These are phyloP conservation scores for Platanthera zijinensis DNA, from an alignment of 106 monocot genomes.

Conservation along the genomic window DNA sequence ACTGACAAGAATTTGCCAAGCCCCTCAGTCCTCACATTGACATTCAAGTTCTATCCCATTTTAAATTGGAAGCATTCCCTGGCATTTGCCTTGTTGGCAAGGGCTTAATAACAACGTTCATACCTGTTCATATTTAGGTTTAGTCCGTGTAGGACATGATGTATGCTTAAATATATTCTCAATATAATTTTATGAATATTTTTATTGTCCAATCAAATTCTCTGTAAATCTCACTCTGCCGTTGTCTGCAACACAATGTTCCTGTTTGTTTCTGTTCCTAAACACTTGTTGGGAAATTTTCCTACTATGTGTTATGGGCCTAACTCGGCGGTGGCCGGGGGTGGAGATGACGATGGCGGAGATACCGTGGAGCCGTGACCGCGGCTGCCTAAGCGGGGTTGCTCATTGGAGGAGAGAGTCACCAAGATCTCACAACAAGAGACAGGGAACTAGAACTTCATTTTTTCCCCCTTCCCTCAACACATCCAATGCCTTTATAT, in stretches of 20 bases:
- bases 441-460: too few relatives aligned
- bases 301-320: neutral
- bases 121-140: neutral
- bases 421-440: too few relatives aligned
- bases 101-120: neutral
- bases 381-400: too few relatives aligned
- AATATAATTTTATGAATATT: neutral
- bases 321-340: too few relatives aligned
- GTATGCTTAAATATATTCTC: neutral
- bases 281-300: slow-evolving; percentile 1
- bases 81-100: neutral
- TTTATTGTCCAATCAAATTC: neutral
- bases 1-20: neutral
- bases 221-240: neutral
- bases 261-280: neutral
- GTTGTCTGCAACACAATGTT: neutral
- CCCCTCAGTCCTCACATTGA: neutral
- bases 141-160: neutral
- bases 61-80: neutral
- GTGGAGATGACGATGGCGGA: too few relatives aligned
- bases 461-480: too few relatives aligned
- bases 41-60: neutral
- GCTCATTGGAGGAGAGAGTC: too few relatives aligned
- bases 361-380: too few relatives aligned
- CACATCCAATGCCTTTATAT: too few relatives aligned